Evolutionary conservation across 768 basidiomycete genomes (phyloP).

Genomic region (Mrakia frigida): DNA sequence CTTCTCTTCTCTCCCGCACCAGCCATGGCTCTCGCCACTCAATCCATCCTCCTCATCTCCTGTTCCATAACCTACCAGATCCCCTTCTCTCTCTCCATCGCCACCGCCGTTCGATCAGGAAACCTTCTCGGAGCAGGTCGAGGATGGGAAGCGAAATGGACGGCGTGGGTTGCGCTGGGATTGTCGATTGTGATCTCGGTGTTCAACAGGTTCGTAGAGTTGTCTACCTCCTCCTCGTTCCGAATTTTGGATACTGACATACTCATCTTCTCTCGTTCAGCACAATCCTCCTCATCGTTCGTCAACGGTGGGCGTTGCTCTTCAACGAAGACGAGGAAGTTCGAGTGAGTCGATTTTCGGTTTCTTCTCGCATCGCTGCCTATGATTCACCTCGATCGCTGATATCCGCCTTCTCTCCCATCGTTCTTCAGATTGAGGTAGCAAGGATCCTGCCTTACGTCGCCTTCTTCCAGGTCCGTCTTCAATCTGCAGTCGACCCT

Average conservation of each 20-base stretch:
- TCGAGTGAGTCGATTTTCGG: not conserved
- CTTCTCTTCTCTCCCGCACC: conserved; percentile 55
- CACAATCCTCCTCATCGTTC: conserved; percentile 56
- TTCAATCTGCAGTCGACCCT: not conserved
- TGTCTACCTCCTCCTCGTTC: conserved; percentile 5
- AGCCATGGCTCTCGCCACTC: conserved; percentile 73
- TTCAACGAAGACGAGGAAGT: conserved; percentile 69
- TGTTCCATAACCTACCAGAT: conserved; percentile 73
- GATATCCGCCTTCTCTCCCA: conserved; percentile 36
- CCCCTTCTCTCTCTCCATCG: conserved; percentile 45
- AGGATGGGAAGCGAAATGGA: conserved; percentile 63
- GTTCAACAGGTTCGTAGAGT: conserved; percentile 45
- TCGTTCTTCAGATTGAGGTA: conserved; percentile 43
- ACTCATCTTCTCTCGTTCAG: conserved; percentile 42
- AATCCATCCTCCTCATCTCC: conserved; percentile 72
- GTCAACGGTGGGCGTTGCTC: conserved; percentile 63
- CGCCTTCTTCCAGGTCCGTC: conserved; percentile 47
- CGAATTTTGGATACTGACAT: conserved; percentile 25
- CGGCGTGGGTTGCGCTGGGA: conserved; percentile 45
- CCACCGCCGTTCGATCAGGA: conserved; percentile 57
- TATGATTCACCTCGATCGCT: not conserved
- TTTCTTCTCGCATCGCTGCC: not conserved
- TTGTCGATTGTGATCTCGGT: conserved; percentile 31
- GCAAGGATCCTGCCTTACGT: conserved; percentile 69
- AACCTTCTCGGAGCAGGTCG: conserved; percentile 81